Base-by-base conservation (phyloP, 495 filamentous ascomycete species). In the Poronia punctata region DNA sequence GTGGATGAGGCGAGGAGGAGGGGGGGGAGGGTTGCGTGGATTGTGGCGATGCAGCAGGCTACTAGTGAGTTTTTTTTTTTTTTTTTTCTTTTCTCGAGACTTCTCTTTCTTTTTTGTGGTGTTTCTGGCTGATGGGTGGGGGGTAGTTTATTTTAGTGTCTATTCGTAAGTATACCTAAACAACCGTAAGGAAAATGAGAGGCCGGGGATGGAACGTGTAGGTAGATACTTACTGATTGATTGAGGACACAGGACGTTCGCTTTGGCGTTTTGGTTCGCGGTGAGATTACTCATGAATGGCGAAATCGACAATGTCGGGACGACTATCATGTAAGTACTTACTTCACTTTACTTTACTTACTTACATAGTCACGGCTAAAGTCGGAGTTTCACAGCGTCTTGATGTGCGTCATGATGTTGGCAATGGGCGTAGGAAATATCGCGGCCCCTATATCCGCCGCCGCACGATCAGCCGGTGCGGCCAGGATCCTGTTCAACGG, bases 341-440 rank as follows among this genome's bases (percentile, higher is more conserved):
- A 11, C 10, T 4, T 16, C 32, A 7, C 4, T 10, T 16, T 7
- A 4, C 8, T 15, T 26, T n/a, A n/a, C 7, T 14, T 20, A 15
- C 15, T 35, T n/a, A 42, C 28, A 31, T 34, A n/a, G 31, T 45
- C 7, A 49, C n/a, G n/a, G n/a, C n/a, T n/a, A n/a, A n/a, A n/a
- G n/a, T n/a, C n/a, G n/a, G n/a, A n/a, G n/a, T 29, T 79, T 18
- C 7, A 5, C 25, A 71, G 70, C 4, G 71, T 78, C 16, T 66
- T 77, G 22, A 72, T 77, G 54, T 71, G 71, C 20, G 66, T 80
- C 29, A 70, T 79, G 64, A 70, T 78, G 53, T 67, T 71, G 37
- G 67, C 69, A 9, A 71, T 66, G 42, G 65, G 67, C 0, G 65
- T 77, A 10, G 59, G 69, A 7, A 62, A 63, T 9, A 67, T 76